Evolutionary conservation across 225 moss, liverwort and hornwort genomes (phyloP), one percentile per base, ranked within the genome.

Genomic region (Pleurozium schreberi): DNA sequence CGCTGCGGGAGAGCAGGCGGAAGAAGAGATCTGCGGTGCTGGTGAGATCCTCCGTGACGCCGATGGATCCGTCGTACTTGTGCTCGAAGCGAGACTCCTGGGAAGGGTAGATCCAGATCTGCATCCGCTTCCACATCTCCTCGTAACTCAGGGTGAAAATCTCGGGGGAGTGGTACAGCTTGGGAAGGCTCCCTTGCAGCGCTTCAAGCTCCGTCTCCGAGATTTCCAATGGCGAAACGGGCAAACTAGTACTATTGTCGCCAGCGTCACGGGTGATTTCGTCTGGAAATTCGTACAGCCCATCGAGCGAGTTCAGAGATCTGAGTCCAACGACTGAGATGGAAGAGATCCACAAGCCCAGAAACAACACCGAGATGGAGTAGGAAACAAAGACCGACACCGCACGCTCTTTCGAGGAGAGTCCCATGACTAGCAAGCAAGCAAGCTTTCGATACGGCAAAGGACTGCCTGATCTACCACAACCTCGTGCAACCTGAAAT

Each of bases 111-210:
- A 95, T 73, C 90, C 93, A 97, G 49, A 97, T 76, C 90, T 92
- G 93, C 89, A 97, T 92, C 76, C 67, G 91, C 36, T 88, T 87
- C 67, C 91, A 66, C 97, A 97, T 97, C 69, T 96, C 97, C 53
- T 92, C 95, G 75, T 96, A 97, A 76, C 85, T 96, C 33, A 97
- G 83, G 16, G 75, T 67, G 62, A 97, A 96, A 16, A 97, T 87
- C 26, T 96, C 88, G 5, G 93, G 90, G 16, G 97, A 96, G 87
- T 97, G 97, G 87, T 96, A 96, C 11, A 94, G 85, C 82, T 68
- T 82, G 65, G 91, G 91, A 6, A 93, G 86, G 36, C 86, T 87
- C 81, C 45, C 81, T 84, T 88, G 92, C 8, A 93, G 78, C 2
- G 15, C 28, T 10, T 38, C 15, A 20, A 80, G 53, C 28, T 90